Evolutionary conservation across 441 rosid genomes (phyloP).

Genomic region (Populus hybrid): DNA sequence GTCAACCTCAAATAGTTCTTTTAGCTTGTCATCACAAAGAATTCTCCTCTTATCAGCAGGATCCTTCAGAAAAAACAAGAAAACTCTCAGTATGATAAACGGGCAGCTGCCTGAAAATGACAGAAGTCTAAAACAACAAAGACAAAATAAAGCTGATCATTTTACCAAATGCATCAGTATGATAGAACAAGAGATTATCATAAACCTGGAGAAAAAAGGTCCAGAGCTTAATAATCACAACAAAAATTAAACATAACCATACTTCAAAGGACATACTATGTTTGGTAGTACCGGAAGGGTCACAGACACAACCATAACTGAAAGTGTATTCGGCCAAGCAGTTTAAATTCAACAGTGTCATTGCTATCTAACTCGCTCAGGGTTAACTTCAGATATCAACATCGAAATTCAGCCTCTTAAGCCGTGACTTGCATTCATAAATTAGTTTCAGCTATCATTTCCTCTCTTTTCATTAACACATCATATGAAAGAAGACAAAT

Average conservation of each 20-base stretch:
- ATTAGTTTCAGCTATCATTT: not conserved
- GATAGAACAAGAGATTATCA: not conserved
- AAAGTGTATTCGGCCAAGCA: not conserved
- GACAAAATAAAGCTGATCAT: not conserved
- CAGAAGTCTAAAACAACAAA: constrained; percentile 2
- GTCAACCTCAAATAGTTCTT: constrained; percentile 56
- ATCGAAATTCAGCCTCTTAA: not conserved
- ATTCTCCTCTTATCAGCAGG: constrained; percentile 41
- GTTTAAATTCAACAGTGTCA: not conserved
- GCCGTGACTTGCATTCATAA: not conserved
- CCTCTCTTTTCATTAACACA: not conserved
- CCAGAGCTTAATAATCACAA: too few relatives aligned
- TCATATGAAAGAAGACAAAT: not conserved
- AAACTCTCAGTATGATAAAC: not conserved
- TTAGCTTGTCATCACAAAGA: constrained; percentile 39
- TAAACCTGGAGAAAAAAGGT: too few relatives aligned
- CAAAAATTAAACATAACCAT: too few relatives aligned
- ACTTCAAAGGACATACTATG: too few relatives aligned
- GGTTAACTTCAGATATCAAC: not conserved
- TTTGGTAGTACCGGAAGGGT: not conserved
- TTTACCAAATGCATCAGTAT: not conserved
- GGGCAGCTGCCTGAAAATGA: not conserved
- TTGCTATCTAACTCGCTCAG: not conserved
- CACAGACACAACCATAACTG: not conserved
- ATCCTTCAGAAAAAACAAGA: constrained; percentile 28